Base-by-base conservation (phyloP, 2,329 filamentous ascomycete genomes). In the Aspergillus neoniger region DNA sequence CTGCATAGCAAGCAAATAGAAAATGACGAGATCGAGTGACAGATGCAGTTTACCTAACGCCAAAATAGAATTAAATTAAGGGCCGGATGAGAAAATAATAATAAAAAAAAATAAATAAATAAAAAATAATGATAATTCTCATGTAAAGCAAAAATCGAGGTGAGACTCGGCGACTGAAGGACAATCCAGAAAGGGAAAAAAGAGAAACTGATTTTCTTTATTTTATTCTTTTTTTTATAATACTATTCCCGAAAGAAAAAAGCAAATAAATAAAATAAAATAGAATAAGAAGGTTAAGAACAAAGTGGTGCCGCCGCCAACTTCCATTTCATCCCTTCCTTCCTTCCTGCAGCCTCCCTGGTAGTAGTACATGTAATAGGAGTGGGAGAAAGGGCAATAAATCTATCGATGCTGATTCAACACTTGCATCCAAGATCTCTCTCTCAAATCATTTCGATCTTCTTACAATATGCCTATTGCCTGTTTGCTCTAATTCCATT, bases 21-120 rank as follows among this genome's bases (percentile, higher is more conserved):
- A 17, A 50, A 50, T 50, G 56, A 52, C 44, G 47, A 58, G 58
- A 47, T 30, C 39, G 36, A 52, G 41, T 60, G 36, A 44, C 36
- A 51, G 36, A 30, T 51, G 50, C 36, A 30, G 36, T 58, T 58
- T 41, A 58, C 49, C 43, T 50, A 32, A 50, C 47, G 23, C 55
- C 49, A 44, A 53, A 55, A 53, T 23, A 30, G 59, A 53, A 51
- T 15, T 23, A 50, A 43, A 17, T 32, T 50, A 50, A 50, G 47
- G 47, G 47, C 47, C 12, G 25, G 25, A 32, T 32, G n/a, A 44
- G 14, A 50, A 32, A 49, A 17, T 30, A 49, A 32, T 32, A 32
- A 32, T 32, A 10, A 49, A 19, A n/a, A 17, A 10, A 30, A 7
- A 3, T 17, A 49, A 15, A 3, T 17, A 49, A 50, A 50, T 19